Conservation (phyloP, 2,329 filamentous ascomycete species). For the Whalleya microplaca region DNA sequence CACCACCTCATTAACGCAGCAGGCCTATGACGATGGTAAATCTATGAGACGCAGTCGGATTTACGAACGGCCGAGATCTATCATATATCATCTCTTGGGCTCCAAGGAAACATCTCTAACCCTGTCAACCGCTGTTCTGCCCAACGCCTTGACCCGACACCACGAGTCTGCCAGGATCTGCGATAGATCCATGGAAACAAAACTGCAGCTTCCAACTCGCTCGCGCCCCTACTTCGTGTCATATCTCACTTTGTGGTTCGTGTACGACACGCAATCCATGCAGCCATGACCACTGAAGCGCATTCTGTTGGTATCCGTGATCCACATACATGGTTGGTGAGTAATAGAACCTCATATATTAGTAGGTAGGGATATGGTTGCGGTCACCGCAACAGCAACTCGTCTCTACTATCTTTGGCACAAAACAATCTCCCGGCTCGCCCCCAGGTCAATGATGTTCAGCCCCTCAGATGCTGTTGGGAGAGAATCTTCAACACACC, state of each 20-base stretch:
- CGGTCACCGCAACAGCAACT: neutral
- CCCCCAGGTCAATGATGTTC: too few species aligned
- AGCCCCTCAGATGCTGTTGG: neutral
- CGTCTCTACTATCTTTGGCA: neutral
- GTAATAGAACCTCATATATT: neutral
- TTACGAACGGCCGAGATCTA: conserved; percentile 25
- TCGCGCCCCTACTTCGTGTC: neutral
- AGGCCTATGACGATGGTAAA: conserved; percentile 18
- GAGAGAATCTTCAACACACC: neutral
- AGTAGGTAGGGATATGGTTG: neutral
- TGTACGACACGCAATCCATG: neutral
- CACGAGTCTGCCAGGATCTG: neutral
- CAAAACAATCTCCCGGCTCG: too few species aligned
- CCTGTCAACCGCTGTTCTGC: conserved; percentile 19
- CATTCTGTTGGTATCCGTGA: neutral
- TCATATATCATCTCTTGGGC: conserved; percentile 33
- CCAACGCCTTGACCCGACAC: conserved; percentile 9
- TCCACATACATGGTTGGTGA: neutral
- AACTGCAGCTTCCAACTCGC: too few species aligned
- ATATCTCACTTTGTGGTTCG: neutral
- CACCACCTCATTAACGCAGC: neutral
- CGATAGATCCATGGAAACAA: neutral
- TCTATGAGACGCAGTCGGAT: conserved; percentile 20
- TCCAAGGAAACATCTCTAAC: conserved; percentile 17
- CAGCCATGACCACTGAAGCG: neutral